Base-by-base conservation (phyloP, 73 alveolate genomes). In the Tetrahymena thermophila region DNA sequence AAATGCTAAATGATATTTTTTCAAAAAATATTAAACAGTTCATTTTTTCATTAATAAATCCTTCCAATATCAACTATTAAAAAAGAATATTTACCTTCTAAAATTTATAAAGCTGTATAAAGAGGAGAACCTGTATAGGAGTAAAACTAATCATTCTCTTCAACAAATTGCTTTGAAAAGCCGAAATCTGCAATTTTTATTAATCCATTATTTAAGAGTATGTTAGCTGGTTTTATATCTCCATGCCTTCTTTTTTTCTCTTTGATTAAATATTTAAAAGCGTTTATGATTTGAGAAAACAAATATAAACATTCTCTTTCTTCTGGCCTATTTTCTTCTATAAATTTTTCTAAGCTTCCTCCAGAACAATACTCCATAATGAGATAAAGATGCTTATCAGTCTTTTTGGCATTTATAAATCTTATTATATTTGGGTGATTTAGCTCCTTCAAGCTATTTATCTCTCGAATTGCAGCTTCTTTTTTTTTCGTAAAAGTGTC, bases 161-260 rank as follows among this genome's bases (percentile, higher is more conserved):
- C 89, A 19, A 31, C 89, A 17, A 71, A 71, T 43, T 93, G 56
- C 94, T 94, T 94, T 17, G 96, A 83, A 85, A 94, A 94, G 31
- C 96, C 96, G 85, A 94, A 94, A 85, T 94, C 96, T 94, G 96
- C 96, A n/a, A 94, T 40, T 94, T 94, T 94, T 23, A 84, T 50
- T 21, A 31, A 28, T 17, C 83, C 57, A 56, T 94, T 38, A 85
- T 94, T 94, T 31, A 94, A 37, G 31, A 94, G 71, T 35, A 94
- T 94, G 85, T 94, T 94, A 19, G 96, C 96, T 85, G 96, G 96
- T 35, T 94, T 94, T 40, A 94, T 34, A 84, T 94, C 96, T 84
- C 96, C 93, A 85, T 94, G 96, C 85, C 96, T 85, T 71, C 89
- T 71, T 71, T 71, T 71, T 31, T 71, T 71, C 37, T 71, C 89